A percentile compares a stretch with the other conserved stretches of the same genome.
Evolutionary conservation across 2,329 filamentous ascomycete genomes (phyloP).

Genomic region (Dactylella cylindrospora): DNA sequence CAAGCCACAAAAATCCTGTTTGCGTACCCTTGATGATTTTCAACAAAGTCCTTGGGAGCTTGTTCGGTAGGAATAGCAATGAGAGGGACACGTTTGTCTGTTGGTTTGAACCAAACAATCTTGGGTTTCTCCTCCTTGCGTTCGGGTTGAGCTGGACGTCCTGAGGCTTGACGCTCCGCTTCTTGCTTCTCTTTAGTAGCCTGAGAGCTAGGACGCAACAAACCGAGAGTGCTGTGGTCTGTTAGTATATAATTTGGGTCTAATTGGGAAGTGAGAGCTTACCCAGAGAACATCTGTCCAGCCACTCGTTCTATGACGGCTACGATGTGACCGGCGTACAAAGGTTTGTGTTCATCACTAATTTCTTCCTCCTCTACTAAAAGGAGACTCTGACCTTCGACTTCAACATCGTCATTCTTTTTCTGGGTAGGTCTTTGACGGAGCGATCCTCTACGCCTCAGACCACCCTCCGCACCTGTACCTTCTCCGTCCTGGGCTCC

Average conservation of each 20-base stretch:
- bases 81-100: conserved; percentile 94
- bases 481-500: conserved; percentile 59
- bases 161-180: conserved; percentile 80
- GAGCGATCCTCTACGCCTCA: conserved; percentile 89
- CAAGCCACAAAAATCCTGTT: conserved; percentile 98
- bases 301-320: conserved; percentile 96
- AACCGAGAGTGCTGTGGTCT: conserved; percentile 69
- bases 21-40: conserved; percentile 96
- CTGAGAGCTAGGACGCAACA: conserved; percentile 93
- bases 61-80: conserved; percentile 99
- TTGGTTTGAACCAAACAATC: conserved; percentile 99
- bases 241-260: conserved; percentile 44
- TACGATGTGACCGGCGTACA: conserved; percentile 95
- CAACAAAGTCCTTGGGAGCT: conserved; percentile 94
- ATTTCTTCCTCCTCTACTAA: conserved; percentile 98
- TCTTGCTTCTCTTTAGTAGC: conserved; percentile 99
- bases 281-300: conserved; percentile 94
- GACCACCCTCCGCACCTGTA: conserved; percentile 56
- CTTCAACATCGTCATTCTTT: conserved; percentile 99
- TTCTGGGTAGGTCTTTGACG: conserved; percentile 97
- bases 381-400: conserved; percentile 93
- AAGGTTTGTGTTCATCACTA: conserved; percentile 94
- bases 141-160: conserved; percentile 71
- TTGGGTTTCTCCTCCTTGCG: conserved; percentile 95
- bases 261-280: conserved; percentile 15